These are phyloP conservation scores for Colletotrichum godetiae DNA, from an alignment of 2,329 filamentous ascomycete genomes.

Conservation along the genomic window DNA sequence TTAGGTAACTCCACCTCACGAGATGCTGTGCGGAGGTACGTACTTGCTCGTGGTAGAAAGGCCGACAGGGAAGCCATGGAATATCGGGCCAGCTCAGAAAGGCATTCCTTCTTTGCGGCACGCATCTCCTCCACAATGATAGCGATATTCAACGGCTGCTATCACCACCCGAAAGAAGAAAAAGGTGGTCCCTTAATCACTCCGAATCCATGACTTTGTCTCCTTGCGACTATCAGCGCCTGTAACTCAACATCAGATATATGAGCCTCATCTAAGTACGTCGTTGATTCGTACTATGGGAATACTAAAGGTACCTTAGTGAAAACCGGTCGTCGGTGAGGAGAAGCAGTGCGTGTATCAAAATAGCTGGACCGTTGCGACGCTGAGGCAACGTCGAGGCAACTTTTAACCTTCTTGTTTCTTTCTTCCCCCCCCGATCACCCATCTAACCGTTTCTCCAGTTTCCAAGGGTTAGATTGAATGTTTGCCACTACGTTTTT, in stretches of 20 bases:
- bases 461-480: background rate
- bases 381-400: background rate
- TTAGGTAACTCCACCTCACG: no score
- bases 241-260: slow-evolving; percentile 6
- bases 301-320: background rate
- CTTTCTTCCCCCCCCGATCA: background rate
- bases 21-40: no score
- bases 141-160: slow-evolving; percentile 20
- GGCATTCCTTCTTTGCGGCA: background rate
- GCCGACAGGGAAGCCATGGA: slow-evolving; percentile 5
- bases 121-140: background rate
- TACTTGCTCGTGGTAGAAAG: no score
- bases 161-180: background rate
- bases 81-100: slow-evolving; percentile 8
- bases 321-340: background rate
- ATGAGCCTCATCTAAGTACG: slow-evolving; percentile 8
- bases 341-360: background rate
- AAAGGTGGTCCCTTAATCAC: background rate
- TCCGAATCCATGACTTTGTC: slow-evolving; percentile 3
- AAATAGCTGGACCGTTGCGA: slow-evolving; percentile 13
- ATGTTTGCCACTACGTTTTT: slow-evolving; percentile 23
- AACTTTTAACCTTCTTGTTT: background rate
- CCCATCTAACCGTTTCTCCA: slow-evolving; percentile 12
- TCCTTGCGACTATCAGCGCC: slow-evolving; percentile 9
- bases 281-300: background rate